Conservation (phyloP, 2,329 filamentous ascomycete species). For the Biscogniauxia sp. region DNA sequence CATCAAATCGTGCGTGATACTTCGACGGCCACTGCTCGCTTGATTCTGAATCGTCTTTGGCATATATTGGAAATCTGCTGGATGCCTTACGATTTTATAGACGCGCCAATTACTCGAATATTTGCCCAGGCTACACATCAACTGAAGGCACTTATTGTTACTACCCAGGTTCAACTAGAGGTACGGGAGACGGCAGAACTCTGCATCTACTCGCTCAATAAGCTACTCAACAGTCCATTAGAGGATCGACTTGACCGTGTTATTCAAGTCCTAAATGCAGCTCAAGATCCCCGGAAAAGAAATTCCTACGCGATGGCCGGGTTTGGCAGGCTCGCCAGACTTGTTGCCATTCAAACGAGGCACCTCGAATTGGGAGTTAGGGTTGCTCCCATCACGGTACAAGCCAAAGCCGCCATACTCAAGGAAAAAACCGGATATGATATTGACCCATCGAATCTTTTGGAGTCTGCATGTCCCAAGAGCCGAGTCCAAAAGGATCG, state of each 20-base stretch:
- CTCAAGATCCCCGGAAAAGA: background rate
- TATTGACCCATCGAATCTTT: constrained; percentile 16
- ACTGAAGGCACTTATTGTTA: constrained; percentile 12
- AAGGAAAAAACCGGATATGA: constrained; percentile 23
- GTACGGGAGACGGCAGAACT: constrained; percentile 9
- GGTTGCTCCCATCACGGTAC: constrained; percentile 14
- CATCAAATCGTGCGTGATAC: constrained; percentile 15
- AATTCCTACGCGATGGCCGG: background rate
- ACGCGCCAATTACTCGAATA: constrained; percentile 3
- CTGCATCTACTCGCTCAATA: constrained; percentile 1
- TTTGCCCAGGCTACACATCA: constrained; percentile 4
- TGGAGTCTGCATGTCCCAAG: constrained; percentile 11
- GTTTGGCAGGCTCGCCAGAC: constrained; percentile 14
- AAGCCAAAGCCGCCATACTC: constrained; percentile 21
- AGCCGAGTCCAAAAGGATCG: constrained; percentile 5
- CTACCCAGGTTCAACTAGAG: constrained; percentile 16
- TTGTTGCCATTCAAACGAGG: constrained; percentile 21
- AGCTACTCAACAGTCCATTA: constrained; percentile 6
- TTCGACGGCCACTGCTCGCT: constrained; percentile 12
- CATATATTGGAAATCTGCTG: constrained; percentile 26
- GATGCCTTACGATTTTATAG: constrained; percentile 17
- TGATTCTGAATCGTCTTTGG: constrained; percentile 21
- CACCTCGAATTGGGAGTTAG: constrained; percentile 19
- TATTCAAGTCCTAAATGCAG: constrained; percentile 3
- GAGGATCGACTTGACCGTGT: constrained; percentile 11